These are phyloP conservation scores for Saccharomyces hybrid DNA, from an alignment of 1,139 yeast genomes.

Conservation along the genomic window DNA sequence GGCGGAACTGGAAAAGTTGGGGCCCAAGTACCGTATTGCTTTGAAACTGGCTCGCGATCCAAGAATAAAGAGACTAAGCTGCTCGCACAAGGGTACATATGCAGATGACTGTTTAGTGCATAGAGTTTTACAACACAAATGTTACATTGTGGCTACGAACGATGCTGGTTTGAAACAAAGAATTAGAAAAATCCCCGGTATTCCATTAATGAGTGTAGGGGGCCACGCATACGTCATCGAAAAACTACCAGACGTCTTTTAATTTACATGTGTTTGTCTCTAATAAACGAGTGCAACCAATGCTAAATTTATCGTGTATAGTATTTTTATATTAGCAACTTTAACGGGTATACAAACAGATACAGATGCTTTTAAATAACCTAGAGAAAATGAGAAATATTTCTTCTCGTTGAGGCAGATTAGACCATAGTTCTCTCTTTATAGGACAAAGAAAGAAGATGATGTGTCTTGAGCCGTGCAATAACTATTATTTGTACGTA, in stretches of 20 bases:
- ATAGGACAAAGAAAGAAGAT: neutral
- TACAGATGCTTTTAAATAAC: neutral
- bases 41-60: slow-evolving; percentile 90
- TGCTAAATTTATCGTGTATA: neutral
- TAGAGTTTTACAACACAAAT: slow-evolving; percentile 90
- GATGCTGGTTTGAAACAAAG: slow-evolving; percentile 97
- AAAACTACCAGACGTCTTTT: slow-evolving; percentile 89
- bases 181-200: slow-evolving; percentile 92
- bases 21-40: slow-evolving; percentile 91
- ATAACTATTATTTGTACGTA: neutral
- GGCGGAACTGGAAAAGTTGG: slow-evolving; percentile 95
- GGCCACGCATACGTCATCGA: slow-evolving; percentile 88
- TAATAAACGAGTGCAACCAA: neutral
- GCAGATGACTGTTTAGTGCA: slow-evolving; percentile 97
- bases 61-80: slow-evolving; percentile 74
- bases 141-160: slow-evolving; percentile 94
- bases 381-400: neutral
- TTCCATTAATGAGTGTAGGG: slow-evolving; percentile 95
- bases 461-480: neutral
- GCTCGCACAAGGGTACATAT: slow-evolving; percentile 92
- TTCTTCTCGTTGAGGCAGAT: neutral
- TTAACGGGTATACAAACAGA: neutral
- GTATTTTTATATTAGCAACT: neutral
- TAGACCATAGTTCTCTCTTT: neutral
- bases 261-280: slow-evolving; percentile 12